phyloP scores from a whole-genome alignment of 352 stramenopile species.

The Phytophthora lateralis region DNA sequence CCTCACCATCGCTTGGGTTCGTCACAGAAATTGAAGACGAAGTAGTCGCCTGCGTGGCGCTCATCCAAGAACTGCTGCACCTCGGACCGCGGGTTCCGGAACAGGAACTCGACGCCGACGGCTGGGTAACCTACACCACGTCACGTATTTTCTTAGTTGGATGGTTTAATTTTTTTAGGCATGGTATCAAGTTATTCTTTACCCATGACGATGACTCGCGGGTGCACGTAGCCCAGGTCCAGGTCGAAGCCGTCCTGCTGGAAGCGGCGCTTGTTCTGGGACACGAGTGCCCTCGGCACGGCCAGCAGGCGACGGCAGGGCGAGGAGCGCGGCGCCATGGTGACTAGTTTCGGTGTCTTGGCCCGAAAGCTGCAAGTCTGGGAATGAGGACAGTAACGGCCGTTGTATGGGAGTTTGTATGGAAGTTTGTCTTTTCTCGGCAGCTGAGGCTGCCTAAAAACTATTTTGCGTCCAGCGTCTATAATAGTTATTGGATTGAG shows the following conservation, averaged over 20 bases:
- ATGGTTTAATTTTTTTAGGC: neutral
- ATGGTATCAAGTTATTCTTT: conserved; percentile 14
- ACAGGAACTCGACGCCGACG: conserved; percentile 58
- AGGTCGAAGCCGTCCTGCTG: conserved; percentile 65
- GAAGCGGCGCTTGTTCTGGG: conserved; percentile 79
- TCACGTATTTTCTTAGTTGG: conserved; percentile 15
- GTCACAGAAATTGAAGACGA: conserved; percentile 82
- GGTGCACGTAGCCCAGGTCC: conserved; percentile 76
- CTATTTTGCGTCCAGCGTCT: neutral
- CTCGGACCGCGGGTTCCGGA: conserved; percentile 64
- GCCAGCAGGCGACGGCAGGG: conserved; percentile 46
- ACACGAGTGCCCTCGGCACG: conserved; percentile 69
- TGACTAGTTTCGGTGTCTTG: neutral
- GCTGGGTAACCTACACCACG: conserved; percentile 57
- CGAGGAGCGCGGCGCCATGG: conserved; percentile 29
- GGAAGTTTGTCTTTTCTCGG: too few relatives aligned
- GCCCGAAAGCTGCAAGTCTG: conserved; percentile 5
- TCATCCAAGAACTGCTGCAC: conserved; percentile 61
- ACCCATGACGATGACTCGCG: conserved; percentile 83
- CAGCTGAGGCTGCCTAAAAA: neutral
- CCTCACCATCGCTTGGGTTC: conserved; percentile 54
- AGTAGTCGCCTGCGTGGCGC: conserved; percentile 57
- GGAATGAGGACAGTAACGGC: conserved; percentile 26
- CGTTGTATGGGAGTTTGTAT: conserved; percentile 17
- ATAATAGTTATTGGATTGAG: too few relatives aligned